Evolutionary conservation across 768 basidiomycete genomes (phyloP), one percentile per base, ranked within the genome.

Genomic region (Leccinellum rugosiceps): DNA sequence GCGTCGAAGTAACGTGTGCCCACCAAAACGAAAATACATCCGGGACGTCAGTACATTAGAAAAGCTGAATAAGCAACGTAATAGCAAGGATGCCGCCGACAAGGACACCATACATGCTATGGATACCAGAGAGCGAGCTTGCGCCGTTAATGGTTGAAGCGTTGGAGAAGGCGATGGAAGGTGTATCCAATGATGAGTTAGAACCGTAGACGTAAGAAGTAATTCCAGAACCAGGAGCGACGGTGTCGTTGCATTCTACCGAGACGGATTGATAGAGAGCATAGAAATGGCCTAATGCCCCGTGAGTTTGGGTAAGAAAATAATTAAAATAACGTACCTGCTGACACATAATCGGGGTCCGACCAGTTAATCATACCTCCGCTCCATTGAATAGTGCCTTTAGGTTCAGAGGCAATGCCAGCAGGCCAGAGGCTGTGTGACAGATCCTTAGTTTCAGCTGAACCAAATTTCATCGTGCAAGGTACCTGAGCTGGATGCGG

Each of bases 311-410:
- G 10, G 26, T 34, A 14, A 34, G 30, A n/a, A 10, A 32, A 43
- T 1, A 19, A 5, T 25, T 0, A 4, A 56, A 32, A 6, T 4
- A 13, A 68, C 72, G 52, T 70, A 77, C 83, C 87, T 19, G 88
- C 85, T 14, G 86, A 68, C 51, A 72, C 56, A 71, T 92, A 94
- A 71, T 94, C 92, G 31, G 88, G 83, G 68, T 93, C 84, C 19
- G 76, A 64, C 87, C 88, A 94, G 76, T 92, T 75, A 73, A 92
- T 90, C 83, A 90, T 79, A 73, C 85, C 92, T 59, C 89, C 90
- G 15, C 85, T 80, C 92, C 92, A 95, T 55, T 81, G 64, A 32
- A 95, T 73, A 8, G 88, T 92, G 25, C 92, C 92, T 50, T 75
- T 72, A 8, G 90, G 76, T 32, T 77, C 78, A 9, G 77, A 66